Base-by-base conservation (phyloP, 2,329 filamentous ascomycete species). In the Colletotrichum shisoi region DNA sequence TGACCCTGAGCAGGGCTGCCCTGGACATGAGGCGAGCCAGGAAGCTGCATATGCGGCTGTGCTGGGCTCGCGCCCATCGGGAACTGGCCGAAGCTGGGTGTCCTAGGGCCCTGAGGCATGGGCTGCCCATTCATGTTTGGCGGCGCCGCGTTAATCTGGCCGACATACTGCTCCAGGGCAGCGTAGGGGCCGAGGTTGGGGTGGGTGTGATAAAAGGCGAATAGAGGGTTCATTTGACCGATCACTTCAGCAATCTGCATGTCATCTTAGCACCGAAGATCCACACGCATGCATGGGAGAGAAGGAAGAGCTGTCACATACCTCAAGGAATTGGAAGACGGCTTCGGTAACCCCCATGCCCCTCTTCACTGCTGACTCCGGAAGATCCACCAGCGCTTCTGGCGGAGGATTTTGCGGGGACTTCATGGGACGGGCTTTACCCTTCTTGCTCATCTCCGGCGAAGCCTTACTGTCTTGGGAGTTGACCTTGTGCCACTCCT, bases 401-500 rank as follows among this genome's bases (percentile, higher is more conserved):
- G 87, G 87, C 3, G 87, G 87, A 15, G 85, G 79, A 42, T 79
- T 82, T 67, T 82, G 80, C 13, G 87, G 87, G 2, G 85, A 88
- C 77, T 88, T 89, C 73, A 87, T 78, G 64, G 80, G 77, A 71
- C 84, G 86, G 24, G 79, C 73, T 73, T 89, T 90, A 74, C 80
- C 79, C 80, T 90, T 90, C 76, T 90, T 90, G 75, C 83, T 88
- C 83, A 90, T 86, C 72, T 90, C 87, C 0, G 87, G 87, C 1
- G 87, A 90, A 65, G 82, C 77, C 73, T 87, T 89, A 58, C 76
- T 78, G 70, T 89, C 86, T 63, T 82, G 80, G 1, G 80, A 75
- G 75, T 90, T 90, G 49, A 86, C 76, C 72, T 80, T 85, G 68
- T 83, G 81, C 87, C 87, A 90, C 27, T 89, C 87, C 77, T 89